Evolutionary conservation across 352 stramenopile genomes (phyloP).

Genomic region (Phytophthora sp.): DNA sequence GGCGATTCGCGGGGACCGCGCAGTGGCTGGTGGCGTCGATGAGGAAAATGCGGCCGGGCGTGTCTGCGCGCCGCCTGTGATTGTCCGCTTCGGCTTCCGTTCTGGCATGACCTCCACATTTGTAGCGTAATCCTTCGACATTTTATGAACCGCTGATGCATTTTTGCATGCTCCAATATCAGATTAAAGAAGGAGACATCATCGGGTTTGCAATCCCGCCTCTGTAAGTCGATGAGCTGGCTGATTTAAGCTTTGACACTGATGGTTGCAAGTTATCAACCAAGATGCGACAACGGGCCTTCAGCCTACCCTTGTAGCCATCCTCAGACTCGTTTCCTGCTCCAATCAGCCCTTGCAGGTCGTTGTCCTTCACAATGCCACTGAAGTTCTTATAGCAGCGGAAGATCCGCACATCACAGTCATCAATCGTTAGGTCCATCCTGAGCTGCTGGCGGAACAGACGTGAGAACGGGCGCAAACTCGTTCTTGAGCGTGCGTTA

Average conservation of each 20-base stretch:
- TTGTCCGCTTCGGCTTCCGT: too few relatives aligned
- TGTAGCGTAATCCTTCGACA: background rate
- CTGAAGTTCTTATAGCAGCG: background rate
- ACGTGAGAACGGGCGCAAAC: too few relatives aligned
- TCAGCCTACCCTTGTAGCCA: background rate
- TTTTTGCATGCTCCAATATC: background rate
- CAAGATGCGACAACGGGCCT: background rate
- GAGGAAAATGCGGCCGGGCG: too few relatives aligned
- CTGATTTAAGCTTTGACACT: background rate
- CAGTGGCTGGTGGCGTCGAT: too few relatives aligned
- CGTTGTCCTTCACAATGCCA: background rate
- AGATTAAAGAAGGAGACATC: slow-evolving; percentile 8
- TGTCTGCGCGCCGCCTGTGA: too few relatives aligned
- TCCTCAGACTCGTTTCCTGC: background rate
- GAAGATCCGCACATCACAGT: too few relatives aligned
- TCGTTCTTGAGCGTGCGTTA: too few relatives aligned
- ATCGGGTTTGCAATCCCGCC: slow-evolving; percentile 1
- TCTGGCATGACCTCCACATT: too few relatives aligned
- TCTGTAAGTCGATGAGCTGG: background rate
- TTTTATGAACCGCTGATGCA: background rate
- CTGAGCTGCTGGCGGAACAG: background rate
- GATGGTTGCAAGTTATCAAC: background rate
- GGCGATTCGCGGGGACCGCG: too few relatives aligned
- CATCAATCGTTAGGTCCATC: too few relatives aligned
- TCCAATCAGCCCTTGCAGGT: background rate